Evolutionary conservation across 441 rosid genomes (phyloP), one percentile per base, ranked within the genome.

Genomic region (Erodium moschatum): DNA sequence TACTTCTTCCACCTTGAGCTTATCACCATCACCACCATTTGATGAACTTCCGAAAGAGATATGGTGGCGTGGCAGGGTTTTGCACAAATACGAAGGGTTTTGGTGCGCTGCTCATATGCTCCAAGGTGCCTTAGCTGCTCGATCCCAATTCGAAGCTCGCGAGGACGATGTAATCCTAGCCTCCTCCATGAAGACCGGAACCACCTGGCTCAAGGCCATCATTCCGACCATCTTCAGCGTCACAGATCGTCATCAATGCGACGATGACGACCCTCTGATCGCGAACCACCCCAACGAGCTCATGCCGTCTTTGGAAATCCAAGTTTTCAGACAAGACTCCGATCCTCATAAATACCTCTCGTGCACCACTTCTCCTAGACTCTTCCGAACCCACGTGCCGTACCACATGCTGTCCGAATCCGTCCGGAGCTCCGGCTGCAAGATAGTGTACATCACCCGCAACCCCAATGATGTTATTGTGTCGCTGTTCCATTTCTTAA

Each of bases 401-500:
- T 82, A 74, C 27, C 12, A 73, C 0, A 67, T 70, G 60, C 54
- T 79, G 8, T 67, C 83, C 0, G 79, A 78, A 3, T 72, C 82
- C 15, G 62, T 77, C 42, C 77, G 40, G 75, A 70, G 68, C 60
- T 74, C 80, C 8, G 70, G 73, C 0, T 77, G 81, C 69, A 83
- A 70, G 78, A 64, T 79, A 8, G 72, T 83, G 6, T 81, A 79
- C 72, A 77, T 81, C 15, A 68, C 83, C 18, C 68, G 86, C 44
- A 64, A 83, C 7, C 85, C 85, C 1, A 81, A 80, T 54, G 85
- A 85, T 73, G 70, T 74, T 1, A 73, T 83, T 6, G 79, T 83
- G n/a, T 81, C 85, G 11, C 71, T 81, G 9, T 81, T 85, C 84
- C 78, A 85, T 73, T 75, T 79, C 73, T 8, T 71, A 12, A 82